phyloP scores from a whole-genome alignment of 2,329 filamentous ascomycete species.

The Xylaria sp. region DNA sequence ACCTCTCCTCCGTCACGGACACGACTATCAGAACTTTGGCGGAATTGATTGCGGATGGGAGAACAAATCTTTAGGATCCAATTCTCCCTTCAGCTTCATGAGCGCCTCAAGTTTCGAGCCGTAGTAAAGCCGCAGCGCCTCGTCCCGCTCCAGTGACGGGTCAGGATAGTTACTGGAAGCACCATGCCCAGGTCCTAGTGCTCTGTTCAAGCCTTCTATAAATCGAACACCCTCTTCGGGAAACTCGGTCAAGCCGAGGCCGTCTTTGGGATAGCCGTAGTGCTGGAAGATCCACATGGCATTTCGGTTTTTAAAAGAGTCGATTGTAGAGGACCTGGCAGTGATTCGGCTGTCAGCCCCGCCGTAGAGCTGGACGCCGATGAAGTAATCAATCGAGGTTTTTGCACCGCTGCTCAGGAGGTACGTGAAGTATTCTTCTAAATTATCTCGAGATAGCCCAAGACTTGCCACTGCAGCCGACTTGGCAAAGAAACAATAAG shows the following conservation, averaged over 20 bases:
- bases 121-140: conserved; percentile 44
- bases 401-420: conserved; percentile 35
- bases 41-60: conserved; percentile 45
- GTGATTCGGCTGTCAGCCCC: conserved; percentile 50
- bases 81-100: conserved; percentile 39
- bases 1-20: not conserved
- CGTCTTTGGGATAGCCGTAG: conserved; percentile 39
- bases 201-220: conserved; percentile 39
- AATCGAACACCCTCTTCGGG: conserved; percentile 41
- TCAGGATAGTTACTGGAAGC: conserved; percentile 47
- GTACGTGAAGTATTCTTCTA: conserved; percentile 44
- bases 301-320: conserved; percentile 46
- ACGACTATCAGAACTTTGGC: not conserved
- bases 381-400: conserved; percentile 46
- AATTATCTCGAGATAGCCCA: conserved; percentile 39
- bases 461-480: conserved; percentile 47
- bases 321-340: conserved; percentile 5
- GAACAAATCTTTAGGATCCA: conserved; percentile 46
- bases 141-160: conserved; percentile 38
- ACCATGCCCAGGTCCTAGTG: conserved; percentile 39
- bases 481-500: conserved; percentile 52
- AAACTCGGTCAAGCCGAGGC: conserved; percentile 23
- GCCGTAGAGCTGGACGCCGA: conserved; percentile 51
- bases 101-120: conserved; percentile 38
- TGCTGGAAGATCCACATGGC: conserved; percentile 50